Conservation (phyloP, 768 basidiomycete genomes). For the Kwoniella botswanensis region DNA sequence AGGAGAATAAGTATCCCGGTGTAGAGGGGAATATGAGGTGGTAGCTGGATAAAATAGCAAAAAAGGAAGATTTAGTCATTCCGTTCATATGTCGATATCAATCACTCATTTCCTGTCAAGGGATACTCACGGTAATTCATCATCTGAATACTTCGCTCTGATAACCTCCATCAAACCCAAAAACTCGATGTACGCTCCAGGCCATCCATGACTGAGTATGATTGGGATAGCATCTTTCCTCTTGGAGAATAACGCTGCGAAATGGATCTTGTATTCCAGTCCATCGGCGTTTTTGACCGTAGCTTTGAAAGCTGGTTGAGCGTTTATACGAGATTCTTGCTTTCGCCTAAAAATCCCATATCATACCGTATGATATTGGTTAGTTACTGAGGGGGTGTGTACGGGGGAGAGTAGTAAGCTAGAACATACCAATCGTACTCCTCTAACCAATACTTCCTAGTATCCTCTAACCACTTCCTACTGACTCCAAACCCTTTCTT, state of each 20-base stretch:
- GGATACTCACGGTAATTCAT: constrained; percentile 21
- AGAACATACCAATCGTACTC: constrained; percentile 41
- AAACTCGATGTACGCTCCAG: constrained; percentile 35
- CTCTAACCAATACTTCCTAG: constrained; percentile 30
- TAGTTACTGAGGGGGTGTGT: background rate
- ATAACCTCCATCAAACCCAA: constrained; percentile 24
- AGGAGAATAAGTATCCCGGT: constrained; percentile 53
- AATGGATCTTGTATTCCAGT: constrained; percentile 27
- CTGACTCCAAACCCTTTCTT: constrained; percentile 35
- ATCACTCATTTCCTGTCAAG: too few relatives aligned
- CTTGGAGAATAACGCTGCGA: constrained; percentile 19
- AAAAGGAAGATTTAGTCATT: too few relatives aligned
- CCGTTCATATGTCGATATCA: too few relatives aligned
- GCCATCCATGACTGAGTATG: constrained; percentile 38
- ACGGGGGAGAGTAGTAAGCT: too few relatives aligned
- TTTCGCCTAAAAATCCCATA: constrained; percentile 28
- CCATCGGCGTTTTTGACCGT: constrained; percentile 25
- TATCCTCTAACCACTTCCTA: constrained; percentile 36
- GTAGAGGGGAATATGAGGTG: constrained; percentile 48
- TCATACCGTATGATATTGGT: background rate
- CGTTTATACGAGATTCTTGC: constrained; percentile 37
- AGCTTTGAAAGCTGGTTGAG: constrained; percentile 30
- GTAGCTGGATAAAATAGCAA: constrained; percentile 8
- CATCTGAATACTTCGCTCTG: constrained; percentile 13
- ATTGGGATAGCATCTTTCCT: constrained; percentile 29